These are phyloP conservation scores for Agaricus sinodeliciosus DNA, from an alignment of 768 basidiomycete genomes.

Conservation along the genomic window DNA sequence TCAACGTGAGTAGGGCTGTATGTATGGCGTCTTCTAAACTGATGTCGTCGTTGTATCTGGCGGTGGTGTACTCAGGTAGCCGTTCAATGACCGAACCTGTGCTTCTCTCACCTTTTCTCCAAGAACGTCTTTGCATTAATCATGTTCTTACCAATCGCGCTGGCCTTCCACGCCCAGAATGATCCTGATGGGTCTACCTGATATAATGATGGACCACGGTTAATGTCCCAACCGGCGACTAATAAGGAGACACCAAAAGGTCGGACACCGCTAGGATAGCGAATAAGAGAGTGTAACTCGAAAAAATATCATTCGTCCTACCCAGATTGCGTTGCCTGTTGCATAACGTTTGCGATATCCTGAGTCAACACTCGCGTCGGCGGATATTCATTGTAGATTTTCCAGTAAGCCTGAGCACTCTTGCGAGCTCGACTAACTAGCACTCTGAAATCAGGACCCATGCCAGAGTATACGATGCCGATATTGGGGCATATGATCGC, in stretches of 20 bases:
- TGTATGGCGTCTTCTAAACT: conserved; percentile 98
- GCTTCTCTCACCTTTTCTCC: conserved; percentile 80
- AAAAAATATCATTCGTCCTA: conserved; percentile 31
- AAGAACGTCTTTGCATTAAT: conserved; percentile 99
- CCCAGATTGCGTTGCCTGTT: conserved; percentile 98
- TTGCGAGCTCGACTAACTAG: conserved; percentile 92
- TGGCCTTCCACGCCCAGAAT: conserved; percentile 99
- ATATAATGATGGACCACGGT: conserved; percentile 94
- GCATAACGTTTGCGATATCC: conserved; percentile 97
- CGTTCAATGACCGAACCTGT: conserved; percentile 14
- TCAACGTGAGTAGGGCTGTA: conserved; percentile 93
- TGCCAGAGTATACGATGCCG: conserved; percentile 98
- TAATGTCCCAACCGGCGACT: conserved; percentile 93
- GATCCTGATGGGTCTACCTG: conserved; percentile 99
- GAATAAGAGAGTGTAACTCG: conserved; percentile 20
- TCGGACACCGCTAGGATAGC: conserved; percentile 76
- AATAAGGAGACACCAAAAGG: conserved; percentile 98
- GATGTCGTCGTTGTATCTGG: conserved; percentile 97
- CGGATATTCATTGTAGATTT: conserved; percentile 97
- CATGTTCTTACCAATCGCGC: conserved; percentile 99
- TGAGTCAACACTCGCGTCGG: conserved; percentile 94
- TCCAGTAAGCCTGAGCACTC: conserved; percentile 99
- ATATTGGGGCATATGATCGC: conserved; percentile 98
- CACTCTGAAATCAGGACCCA: conserved; percentile 98
- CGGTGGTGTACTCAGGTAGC: conserved; percentile 16